phyloP scores from a whole-genome alignment of 78 protist genomes.

The Dictyostelium firmibasis region DNA sequence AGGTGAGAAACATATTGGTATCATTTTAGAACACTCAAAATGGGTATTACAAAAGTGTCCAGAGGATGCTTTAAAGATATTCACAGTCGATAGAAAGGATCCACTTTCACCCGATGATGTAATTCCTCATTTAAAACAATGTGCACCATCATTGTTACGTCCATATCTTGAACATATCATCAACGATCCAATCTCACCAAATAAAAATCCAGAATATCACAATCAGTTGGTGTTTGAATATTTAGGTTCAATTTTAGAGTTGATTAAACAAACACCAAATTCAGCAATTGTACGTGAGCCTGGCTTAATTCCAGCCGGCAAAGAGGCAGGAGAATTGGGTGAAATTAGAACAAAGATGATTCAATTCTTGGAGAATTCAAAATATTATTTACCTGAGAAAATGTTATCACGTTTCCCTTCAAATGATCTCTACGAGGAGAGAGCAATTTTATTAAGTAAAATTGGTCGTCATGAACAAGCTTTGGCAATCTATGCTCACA shows the following conservation, averaged over 20 bases:
- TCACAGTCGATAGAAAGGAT: conserved; percentile 78
- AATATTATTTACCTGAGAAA: conserved; percentile 79
- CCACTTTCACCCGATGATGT: conserved; percentile 59
- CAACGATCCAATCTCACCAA: conserved; percentile 31
- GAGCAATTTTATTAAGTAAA: conserved; percentile 73
- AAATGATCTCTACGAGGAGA: conserved; percentile 78
- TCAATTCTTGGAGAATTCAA: conserved; percentile 73
- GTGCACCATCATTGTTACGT: conserved; percentile 32
- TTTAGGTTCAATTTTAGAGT: conserved; percentile 16
- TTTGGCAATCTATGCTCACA: conserved; percentile 76
- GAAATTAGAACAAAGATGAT: conserved; percentile 44
- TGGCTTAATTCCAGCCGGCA: conserved; percentile 45
- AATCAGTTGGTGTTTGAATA: conserved; percentile 75
- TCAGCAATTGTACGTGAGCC: neutral
- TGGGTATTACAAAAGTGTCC: conserved; percentile 76
- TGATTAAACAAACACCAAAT: neutral
- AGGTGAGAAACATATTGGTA: conserved; percentile 46
- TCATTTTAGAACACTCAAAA: conserved; percentile 68
- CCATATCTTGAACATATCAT: conserved; percentile 75
- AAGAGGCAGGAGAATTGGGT: conserved; percentile 61
- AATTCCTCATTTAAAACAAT: conserved; percentile 57
- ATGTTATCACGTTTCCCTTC: conserved; percentile 78
- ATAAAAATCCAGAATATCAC: conserved; percentile 76
- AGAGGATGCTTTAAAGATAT: conserved; percentile 68
- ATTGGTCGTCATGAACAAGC: conserved; percentile 86